Conservation (phyloP, 1,284 basidiomycete genomes). For the Earliella scabrosa region DNA sequence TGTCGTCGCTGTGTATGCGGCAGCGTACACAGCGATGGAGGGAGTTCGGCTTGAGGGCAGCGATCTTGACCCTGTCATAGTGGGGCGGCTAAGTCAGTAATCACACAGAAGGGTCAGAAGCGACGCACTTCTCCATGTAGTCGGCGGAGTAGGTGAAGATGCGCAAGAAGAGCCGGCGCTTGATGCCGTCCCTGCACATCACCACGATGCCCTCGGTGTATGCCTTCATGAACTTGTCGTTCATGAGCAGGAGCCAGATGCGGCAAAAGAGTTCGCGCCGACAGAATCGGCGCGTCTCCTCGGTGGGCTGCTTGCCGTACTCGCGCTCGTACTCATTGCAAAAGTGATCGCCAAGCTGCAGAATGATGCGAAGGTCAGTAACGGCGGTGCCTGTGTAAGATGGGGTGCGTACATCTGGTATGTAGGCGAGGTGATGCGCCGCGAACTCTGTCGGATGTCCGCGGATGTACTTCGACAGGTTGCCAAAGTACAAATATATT, state of each 20-base stretch:
- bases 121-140: constrained; percentile 34
- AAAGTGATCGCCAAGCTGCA: constrained; percentile 6
- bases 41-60: constrained; percentile 16
- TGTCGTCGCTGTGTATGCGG: constrained; percentile 18
- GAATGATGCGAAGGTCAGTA: not conserved
- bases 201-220: constrained; percentile 34
- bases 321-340: not conserved
- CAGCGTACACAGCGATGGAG: constrained; percentile 37
- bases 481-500: constrained; percentile 42
- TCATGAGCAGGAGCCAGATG: constrained; percentile 27
- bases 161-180: constrained; percentile 20
- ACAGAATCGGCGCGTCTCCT: constrained; percentile 23
- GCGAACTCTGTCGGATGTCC: constrained; percentile 25
- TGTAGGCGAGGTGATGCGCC: constrained; percentile 16
- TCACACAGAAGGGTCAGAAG: too few species aligned
- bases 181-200: constrained; percentile 20
- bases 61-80: constrained; percentile 26
- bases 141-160: constrained; percentile 33
- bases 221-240: constrained; percentile 30
- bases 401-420: not conserved
- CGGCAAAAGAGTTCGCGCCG: constrained; percentile 31
- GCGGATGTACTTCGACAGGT: constrained; percentile 41
- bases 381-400: not conserved
- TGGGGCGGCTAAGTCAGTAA: too few species aligned
- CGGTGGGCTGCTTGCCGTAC: not conserved